Conservation (phyloP, 2,329 filamentous ascomycete genomes). For the Neopestalotiopsis sp. region DNA sequence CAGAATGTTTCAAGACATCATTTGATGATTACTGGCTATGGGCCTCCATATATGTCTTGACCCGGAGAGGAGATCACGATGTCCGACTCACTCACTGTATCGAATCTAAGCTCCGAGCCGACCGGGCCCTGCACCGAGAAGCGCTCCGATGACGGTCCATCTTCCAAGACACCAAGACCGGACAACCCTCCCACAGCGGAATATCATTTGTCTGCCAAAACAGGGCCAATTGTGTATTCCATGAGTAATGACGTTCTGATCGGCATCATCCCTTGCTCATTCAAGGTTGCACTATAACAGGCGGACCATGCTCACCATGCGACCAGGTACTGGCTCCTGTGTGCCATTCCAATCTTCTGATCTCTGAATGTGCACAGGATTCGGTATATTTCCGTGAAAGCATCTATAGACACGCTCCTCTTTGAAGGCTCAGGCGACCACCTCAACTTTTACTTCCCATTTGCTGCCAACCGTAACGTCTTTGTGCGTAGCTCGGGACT, state of each 20-base stretch:
- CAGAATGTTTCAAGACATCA: no score
- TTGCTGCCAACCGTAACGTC: no score
- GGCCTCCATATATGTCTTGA: background rate
- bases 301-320: no score
- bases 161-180: background rate
- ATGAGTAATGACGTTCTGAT: slow-evolving; percentile 3
- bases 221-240: background rate
- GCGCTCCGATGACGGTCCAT: background rate
- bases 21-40: background rate
- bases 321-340: no score
- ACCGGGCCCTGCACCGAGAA: background rate
- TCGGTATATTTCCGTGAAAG: no score
- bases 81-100: background rate
- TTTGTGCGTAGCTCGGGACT: background rate
- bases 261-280: background rate
- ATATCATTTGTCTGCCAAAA: background rate
- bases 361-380: no score
- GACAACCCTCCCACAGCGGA: background rate
- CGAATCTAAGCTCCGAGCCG: background rate
- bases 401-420: no score
- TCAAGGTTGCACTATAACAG: background rate
- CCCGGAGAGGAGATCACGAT: background rate
- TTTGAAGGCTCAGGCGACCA: no score
- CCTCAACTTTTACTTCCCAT: no score
- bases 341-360: no score